Evolutionary conservation across 1,284 basidiomycete genomes (phyloP).

Genomic region (Marasmius tenuissimus): DNA sequence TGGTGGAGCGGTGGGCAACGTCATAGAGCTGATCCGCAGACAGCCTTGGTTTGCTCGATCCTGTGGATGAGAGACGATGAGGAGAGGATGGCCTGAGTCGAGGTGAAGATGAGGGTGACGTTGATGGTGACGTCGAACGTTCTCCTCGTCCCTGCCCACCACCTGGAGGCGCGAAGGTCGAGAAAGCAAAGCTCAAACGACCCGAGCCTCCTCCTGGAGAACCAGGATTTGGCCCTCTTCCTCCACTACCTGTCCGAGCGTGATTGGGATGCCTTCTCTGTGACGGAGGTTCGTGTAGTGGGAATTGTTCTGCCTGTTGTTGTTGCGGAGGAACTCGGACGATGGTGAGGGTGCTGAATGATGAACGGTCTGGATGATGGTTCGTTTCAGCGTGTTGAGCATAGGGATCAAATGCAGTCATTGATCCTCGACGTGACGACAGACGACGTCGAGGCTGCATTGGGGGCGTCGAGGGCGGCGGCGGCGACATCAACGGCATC

Average conservation of each 20-base stretch:
- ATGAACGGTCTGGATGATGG: constrained; percentile 50
- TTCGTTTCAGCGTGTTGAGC: constrained; percentile 52
- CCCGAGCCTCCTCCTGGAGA: constrained; percentile 16
- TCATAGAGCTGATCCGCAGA: constrained; percentile 69
- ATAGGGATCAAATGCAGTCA: constrained; percentile 65
- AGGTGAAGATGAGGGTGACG: constrained; percentile 41
- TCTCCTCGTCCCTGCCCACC: constrained; percentile 12
- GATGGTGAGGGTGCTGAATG: constrained; percentile 70
- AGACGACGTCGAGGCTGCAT: constrained; percentile 36
- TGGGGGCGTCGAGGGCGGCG: constrained; percentile 13
- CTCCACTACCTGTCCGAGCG: constrained; percentile 29
- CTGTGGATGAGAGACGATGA: background rate
- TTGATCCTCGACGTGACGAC: constrained; percentile 61
- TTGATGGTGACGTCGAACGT: constrained; percentile 16
- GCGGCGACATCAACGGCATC: background rate
- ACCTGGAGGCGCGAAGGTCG: constrained; percentile 46
- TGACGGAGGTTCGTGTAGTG: constrained; percentile 28
- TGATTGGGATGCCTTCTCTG: constrained; percentile 25
- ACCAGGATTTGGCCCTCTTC: constrained; percentile 20
- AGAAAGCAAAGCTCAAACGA: constrained; percentile 66
- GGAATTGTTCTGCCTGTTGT: constrained; percentile 17
- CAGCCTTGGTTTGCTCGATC: constrained; percentile 39
- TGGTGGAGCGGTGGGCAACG: constrained; percentile 60
- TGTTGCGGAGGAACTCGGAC: constrained; percentile 50
- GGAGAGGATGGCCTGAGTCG: constrained; percentile 48